Evolutionary conservation across 2,329 filamentous ascomycete species (phyloP).

Genomic region (Gnomoniopsis sp.): DNA sequence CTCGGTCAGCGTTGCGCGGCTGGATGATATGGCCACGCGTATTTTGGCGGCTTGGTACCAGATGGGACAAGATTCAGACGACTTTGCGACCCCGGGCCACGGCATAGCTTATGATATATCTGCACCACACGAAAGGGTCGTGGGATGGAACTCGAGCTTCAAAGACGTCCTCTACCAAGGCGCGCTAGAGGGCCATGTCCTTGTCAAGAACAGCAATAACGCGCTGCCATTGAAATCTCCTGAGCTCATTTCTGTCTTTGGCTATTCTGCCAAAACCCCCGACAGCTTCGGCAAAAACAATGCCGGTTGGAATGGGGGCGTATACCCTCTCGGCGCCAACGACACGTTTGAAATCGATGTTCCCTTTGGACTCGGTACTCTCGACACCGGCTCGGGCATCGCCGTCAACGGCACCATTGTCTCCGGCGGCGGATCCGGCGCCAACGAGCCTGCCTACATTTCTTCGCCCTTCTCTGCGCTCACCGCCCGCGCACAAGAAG

Average conservation of each 20-base stretch:
- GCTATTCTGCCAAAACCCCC: constrained; percentile 54
- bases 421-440: constrained; percentile 42
- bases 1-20: constrained; percentile 48
- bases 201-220: constrained; percentile 58
- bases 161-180: constrained; percentile 44
- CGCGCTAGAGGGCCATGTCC: constrained; percentile 60
- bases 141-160: constrained; percentile 48
- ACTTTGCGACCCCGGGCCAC: constrained; percentile 43
- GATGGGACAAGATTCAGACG: constrained; percentile 45
- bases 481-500: constrained; percentile 44
- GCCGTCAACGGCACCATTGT: constrained; percentile 42
- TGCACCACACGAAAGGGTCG: constrained; percentile 47
- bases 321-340: constrained; percentile 33
- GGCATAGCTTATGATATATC: constrained; percentile 50
- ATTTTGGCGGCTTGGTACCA: constrained; percentile 55
- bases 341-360: constrained; percentile 25
- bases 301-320: constrained; percentile 36
- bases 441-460: constrained; percentile 41
- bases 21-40: constrained; percentile 52
- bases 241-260: constrained; percentile 53
- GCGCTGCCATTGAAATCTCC: constrained; percentile 52
- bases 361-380: constrained; percentile 5
- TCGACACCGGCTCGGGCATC: constrained; percentile 23
- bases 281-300: constrained; percentile 38
- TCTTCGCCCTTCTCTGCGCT: constrained; percentile 50